Base-by-base conservation (phyloP, 179 eudicot genomes). In the Silene noctiflora region DNA sequence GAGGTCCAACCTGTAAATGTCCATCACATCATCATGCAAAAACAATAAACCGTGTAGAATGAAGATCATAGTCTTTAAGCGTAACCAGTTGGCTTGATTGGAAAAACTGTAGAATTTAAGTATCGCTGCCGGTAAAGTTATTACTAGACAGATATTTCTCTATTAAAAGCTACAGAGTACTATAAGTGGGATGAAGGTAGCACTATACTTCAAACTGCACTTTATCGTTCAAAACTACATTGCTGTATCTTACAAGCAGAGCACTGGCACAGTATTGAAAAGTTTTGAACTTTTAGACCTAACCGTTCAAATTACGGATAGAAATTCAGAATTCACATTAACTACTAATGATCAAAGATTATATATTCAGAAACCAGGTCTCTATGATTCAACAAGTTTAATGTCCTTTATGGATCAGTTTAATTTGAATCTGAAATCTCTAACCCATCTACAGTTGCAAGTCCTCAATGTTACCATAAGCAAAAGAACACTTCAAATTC, bases 1-100 rank as follows among this genome's bases (percentile, higher is more conserved):
- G 99, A 95, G 72, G 98, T 95, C 99, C 99, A 95, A 73, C 98
- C 99, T 95, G 91, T 73, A 63, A 24, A 75, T 46, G 19, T 19
- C 44, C 19, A 29, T 17, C 74, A 71, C 21, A 51, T 71, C 22
- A 71, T 8, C 29, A 51, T 24, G 74, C 27, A 35, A 53, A 8
- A 69, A 21, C 73, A 46, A 69, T 46, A 46, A 69, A 67, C 10
- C 31, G 16, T 51, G 17, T 12, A 48, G 55, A 4, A 27, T 51
- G 74, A 2, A 16, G 27, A 53, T 55, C 21, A 29, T 14, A 55
- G 62, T 42, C 56, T 53, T 21, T 16, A 71, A 27, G 44, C 4
- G 25, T 53, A 71, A 25, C 62, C 39, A 71, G 6, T 3, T 51
- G 22, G 2, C 12, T 7, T 71, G 48, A 21, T 12, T 12, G 71